Percentiles rank a stretch among this genome's conserved stretches.
These are phyloP conservation scores for Phytophthora pinifolia DNA, from an alignment of 352 stramenopile species.

Conservation along the genomic window DNA sequence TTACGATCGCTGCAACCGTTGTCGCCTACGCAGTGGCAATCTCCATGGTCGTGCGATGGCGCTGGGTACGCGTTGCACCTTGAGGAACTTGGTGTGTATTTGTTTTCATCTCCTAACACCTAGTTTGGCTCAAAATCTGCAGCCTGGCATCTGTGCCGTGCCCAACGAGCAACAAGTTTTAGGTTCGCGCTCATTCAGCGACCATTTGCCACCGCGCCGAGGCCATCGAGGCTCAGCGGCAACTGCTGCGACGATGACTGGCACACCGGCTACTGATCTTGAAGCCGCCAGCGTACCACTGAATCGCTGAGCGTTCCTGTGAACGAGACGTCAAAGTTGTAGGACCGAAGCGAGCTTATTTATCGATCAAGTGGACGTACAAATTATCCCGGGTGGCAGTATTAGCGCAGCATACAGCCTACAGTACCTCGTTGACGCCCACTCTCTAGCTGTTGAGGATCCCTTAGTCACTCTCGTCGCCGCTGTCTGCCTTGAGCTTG, in stretches of 20 bases:
- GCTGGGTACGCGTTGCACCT: slow-evolving; percentile 45
- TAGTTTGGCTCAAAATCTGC: slow-evolving; percentile 6
- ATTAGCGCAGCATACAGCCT: too few species aligned
- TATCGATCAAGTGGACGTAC: slow-evolving; percentile 31
- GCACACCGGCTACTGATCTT: slow-evolving; percentile 21
- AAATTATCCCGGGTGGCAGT: too few species aligned
- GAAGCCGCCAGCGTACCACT: slow-evolving; percentile 25
- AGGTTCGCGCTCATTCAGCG: slow-evolving; percentile 21
- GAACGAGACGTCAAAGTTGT: too few species aligned
- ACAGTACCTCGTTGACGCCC: background rate
- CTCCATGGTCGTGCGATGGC: slow-evolving; percentile 78
- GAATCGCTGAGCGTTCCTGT: slow-evolving; percentile 16
- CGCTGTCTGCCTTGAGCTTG: slow-evolving; percentile 87
- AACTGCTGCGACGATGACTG: slow-evolving; percentile 15
- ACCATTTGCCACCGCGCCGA: slow-evolving; percentile 26
- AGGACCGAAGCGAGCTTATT: slow-evolving; percentile 25
- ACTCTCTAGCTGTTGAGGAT: slow-evolving; percentile 10
- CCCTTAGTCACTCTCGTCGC: slow-evolving; percentile 73
- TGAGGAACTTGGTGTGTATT: background rate
- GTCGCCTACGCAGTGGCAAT: slow-evolving; percentile 67
- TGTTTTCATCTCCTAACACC: background rate
- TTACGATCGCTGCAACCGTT: slow-evolving; percentile 61
- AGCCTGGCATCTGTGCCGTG: slow-evolving; percentile 79
- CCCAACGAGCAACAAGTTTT: slow-evolving; percentile 66
- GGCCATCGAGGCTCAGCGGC: slow-evolving; percentile 18